Evolutionary conservation across 495 filamentous ascomycete genomes (phyloP), one percentile per base, ranked within the genome.

Genomic region (Sphaerosporella brunnea): DNA sequence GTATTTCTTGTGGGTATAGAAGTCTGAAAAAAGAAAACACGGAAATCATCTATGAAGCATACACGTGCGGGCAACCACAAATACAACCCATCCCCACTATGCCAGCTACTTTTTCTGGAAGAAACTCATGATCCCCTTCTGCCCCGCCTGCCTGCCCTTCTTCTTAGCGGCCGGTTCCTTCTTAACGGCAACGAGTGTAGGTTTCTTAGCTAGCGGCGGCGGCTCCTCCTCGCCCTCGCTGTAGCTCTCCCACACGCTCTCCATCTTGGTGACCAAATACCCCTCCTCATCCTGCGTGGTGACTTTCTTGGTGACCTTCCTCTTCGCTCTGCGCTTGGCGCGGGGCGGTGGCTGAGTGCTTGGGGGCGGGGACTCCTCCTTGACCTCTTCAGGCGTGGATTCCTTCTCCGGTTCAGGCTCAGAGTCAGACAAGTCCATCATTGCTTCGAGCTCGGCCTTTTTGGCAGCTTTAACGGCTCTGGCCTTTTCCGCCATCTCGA

Each of bases 111-210:
- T 93, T 68, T 94, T 96, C 9, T 69, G 71, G 66, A 96, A 94
- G 65, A 93, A 96, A 2, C 78, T 82, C 83, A 84, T 93, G 58
- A 95, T 93, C 63, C 74, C 93, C 8, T 88, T 85, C 56, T 93
- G 82, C 21, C 75, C 76, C 7, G 58, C 60, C 23, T 47, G 34
- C 21, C 52, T 54, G 37, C 47, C 59, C 39, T 62, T 62, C 43
- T 34, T 46, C 28, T 46, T 46, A 3, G 23, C 43, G 11, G 43
- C 24, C n/a, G n/a, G n/a, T n/a, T n/a, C n/a, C n/a, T n/a, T n/a
- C n/a, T n/a, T n/a, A n/a, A n/a, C n/a, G 8, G 63, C 61, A 52
- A 67, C 53, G 5, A 68, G 60, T 39, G 73, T 80, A 30, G 73
- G 69, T 61, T 79, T 81, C 53, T 8, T 32, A 18, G 37, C 13